These are phyloP conservation scores for Penicillium tannophilum DNA, from an alignment of 495 filamentous ascomycete genomes.

Conservation along the genomic window DNA sequence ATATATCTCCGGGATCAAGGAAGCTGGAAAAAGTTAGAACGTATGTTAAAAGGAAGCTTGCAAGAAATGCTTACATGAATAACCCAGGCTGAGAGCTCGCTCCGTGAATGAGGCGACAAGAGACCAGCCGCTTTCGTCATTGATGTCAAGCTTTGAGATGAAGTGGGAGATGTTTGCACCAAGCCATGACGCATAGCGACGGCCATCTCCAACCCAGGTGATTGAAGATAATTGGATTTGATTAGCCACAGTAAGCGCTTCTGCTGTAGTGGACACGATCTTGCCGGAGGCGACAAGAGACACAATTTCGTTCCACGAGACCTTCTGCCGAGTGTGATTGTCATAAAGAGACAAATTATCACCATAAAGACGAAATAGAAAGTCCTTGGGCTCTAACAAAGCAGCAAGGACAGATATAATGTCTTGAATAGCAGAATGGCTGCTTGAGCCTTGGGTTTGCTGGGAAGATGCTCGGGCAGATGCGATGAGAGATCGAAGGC, in stretches of 20 bases:
- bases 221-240: conserved; percentile 27
- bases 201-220: conserved; percentile 69
- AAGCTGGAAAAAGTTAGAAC: conserved; percentile 45
- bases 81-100: conserved; percentile 71
- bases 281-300: conserved; percentile 70
- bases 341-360: conserved; percentile 38
- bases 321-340: conserved; percentile 39
- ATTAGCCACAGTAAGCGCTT: conserved; percentile 64
- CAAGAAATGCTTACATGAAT: conserved; percentile 58
- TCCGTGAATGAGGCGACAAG: conserved; percentile 61
- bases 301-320: conserved; percentile 68
- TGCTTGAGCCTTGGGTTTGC: conserved; percentile 33
- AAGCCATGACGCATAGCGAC: conserved; percentile 71
- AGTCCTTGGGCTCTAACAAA: conserved; percentile 57
- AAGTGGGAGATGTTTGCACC: conserved; percentile 65
- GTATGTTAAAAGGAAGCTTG: not conserved
- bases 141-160: conserved; percentile 34
- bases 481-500: conserved; percentile 57
- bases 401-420: conserved; percentile 51
- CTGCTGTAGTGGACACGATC: conserved; percentile 70
- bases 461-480: conserved; percentile 28
- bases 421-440: conserved; percentile 32
- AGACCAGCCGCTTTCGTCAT: conserved; percentile 52
- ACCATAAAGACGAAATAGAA: conserved; percentile 56
- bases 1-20: conserved; percentile 54